phyloP scores from a whole-genome alignment of 345 rosid species.

The Dipteronia sinensis region DNA sequence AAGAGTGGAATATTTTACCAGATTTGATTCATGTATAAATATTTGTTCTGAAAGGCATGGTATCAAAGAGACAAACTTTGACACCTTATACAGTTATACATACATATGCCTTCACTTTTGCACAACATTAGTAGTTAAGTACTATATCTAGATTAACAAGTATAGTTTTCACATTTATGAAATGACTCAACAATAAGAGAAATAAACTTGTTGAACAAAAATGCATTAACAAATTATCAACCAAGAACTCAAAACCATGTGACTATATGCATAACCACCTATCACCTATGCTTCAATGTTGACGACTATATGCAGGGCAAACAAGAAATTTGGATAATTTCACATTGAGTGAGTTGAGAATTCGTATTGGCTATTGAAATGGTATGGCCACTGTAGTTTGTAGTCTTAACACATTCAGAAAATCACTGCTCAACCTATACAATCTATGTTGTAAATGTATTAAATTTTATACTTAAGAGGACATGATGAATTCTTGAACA shows the following conservation, averaged over 20 bases:
- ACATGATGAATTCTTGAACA: not conserved
- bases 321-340: not conserved
- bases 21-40: not conserved
- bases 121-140: not conserved
- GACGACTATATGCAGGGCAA: not conserved
- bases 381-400: too few relatives aligned
- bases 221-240: not conserved
- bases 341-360: not conserved
- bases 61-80: not conserved
- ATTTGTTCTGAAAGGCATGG: not conserved
- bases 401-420: too few relatives aligned
- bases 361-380: not conserved
- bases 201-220: not conserved
- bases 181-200: not conserved
- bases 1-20: not conserved
- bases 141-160: not conserved
- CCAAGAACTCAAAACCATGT: not conserved
- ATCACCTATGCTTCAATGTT: too few relatives aligned
- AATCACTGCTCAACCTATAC: not conserved
- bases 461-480: not conserved
- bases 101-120: not conserved
- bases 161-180: not conserved
- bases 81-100: not conserved
- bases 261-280: not conserved
- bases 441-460: not conserved